Evolutionary conservation across 208 protist genomes (phyloP), one percentile per base, ranked within the genome.

Genomic region (Leishmania tarentolae): DNA sequence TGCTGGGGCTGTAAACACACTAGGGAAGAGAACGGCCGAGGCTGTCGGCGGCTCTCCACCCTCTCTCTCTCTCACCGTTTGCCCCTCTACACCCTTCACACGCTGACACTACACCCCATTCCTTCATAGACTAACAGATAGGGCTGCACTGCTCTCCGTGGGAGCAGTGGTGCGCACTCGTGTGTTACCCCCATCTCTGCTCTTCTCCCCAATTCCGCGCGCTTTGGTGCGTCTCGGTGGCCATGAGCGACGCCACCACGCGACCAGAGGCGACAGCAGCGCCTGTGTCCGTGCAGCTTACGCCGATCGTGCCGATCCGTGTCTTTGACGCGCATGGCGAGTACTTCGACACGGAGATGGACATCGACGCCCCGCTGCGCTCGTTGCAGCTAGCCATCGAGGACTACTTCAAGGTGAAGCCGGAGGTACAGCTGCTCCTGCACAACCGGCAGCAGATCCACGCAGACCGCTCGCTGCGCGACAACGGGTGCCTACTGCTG

Each of bases 301-400:
- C 91, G 21, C 79, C 81, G 57, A 90, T 97, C 75, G 84, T 88
- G 28, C 94, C 94, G 21, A 85, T 97, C 9, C 89, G 94, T 2
- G 91, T 97, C 37, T 93, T 90, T 77, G 88, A 92, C 75, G 83
- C 87, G 28, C 87, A 90, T 59, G 92, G 94, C 44, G 91, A 95
- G 50, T 97, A 87, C 85, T 97, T 96, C 66, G 94, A 97, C 83
- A 97, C 92, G 17, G 91, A 97, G 84, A 31, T 95, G 31, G 88
- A 96, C 80, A 75, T 95, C 46, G 88, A 96, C 80, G 83, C 87
- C n/a, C 92, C 94, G 19, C 70, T 97, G 76, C 85, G 85, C 37
- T 75, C 89, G 44, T 73, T 97, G 75, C 94, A 97, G 84, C 84
- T 89, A 2, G 92, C 92, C 37, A 91, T 95, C 59, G 94, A 95